Evolutionary conservation across 2,329 filamentous ascomycete species (phyloP).

Genomic region (Neurospora crassa): DNA sequence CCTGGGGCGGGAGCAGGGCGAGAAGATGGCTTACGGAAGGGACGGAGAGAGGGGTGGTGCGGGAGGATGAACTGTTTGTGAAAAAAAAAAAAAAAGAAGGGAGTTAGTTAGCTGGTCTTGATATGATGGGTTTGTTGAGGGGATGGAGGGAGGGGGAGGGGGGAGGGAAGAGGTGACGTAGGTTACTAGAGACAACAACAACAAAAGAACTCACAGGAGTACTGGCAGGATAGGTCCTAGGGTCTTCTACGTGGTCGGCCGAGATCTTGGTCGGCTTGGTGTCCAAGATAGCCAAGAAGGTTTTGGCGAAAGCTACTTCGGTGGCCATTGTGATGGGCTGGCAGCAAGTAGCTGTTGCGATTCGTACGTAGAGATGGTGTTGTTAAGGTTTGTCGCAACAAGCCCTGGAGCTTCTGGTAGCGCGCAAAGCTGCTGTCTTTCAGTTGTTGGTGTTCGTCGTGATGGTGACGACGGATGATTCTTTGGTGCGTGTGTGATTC

Average conservation of each 20-base stretch:
- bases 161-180: neutral
- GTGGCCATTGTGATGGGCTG: slow-evolving; percentile 45
- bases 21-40: slow-evolving; percentile 10
- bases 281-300: slow-evolving; percentile 74
- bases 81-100: neutral
- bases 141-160: neutral
- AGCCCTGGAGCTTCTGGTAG: neutral
- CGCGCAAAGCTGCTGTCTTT: neutral
- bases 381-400: neutral
- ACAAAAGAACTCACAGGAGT: slow-evolving; percentile 52
- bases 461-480: neutral
- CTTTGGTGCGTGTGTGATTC: neutral
- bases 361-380: neutral
- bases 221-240: slow-evolving; percentile 65
- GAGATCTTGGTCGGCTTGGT: slow-evolving; percentile 70
- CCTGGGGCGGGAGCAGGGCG: neutral
- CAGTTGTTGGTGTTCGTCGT: neutral
- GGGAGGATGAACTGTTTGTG: slow-evolving; percentile 16
- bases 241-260: slow-evolving; percentile 85
- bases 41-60: slow-evolving; percentile 7
- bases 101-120: neutral
- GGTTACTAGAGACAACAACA: slow-evolving; percentile 1
- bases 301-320: slow-evolving; percentile 74
- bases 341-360: neutral
- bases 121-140: neutral